These are phyloP conservation scores for Carex myosuroides DNA, from an alignment of 176 grass and related monocot genomes.

Conservation along the genomic window DNA sequence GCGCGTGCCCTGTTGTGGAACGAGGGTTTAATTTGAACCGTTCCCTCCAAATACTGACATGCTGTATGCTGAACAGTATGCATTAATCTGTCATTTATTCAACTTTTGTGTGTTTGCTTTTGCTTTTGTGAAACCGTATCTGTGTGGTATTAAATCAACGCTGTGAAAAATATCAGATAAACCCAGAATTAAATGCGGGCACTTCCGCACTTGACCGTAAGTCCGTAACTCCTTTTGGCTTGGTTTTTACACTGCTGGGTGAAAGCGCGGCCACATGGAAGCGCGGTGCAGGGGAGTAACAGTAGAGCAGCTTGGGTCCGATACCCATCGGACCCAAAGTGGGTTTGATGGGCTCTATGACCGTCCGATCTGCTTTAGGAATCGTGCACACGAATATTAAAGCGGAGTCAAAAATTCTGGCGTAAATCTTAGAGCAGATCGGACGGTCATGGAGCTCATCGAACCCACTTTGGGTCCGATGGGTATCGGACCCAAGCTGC, in stretches of 20 bases:
- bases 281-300: background rate
- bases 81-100: background rate
- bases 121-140: background rate
- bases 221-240: background rate
- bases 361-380: too few relatives aligned
- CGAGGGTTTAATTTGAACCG: background rate
- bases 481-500: too few relatives aligned
- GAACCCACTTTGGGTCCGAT: too few relatives aligned
- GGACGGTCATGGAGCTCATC: too few relatives aligned
- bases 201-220: background rate
- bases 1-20: background rate
- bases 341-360: too few relatives aligned
- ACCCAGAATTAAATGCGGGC: background rate
- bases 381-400: too few relatives aligned
- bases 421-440: too few relatives aligned
- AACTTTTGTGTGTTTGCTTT: background rate
- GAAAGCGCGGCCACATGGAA: background rate
- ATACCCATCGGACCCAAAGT: too few relatives aligned
- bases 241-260: conserved; percentile 17
- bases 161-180: background rate
- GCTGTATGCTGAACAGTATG: background rate
- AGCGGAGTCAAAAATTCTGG: too few relatives aligned
- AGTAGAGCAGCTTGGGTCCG: too few relatives aligned
- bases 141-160: background rate
- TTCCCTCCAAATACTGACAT: background rate